Evolutionary conservation across 495 filamentous ascomycete species (phyloP).

Genomic region (Jackrogersella multiformis): DNA sequence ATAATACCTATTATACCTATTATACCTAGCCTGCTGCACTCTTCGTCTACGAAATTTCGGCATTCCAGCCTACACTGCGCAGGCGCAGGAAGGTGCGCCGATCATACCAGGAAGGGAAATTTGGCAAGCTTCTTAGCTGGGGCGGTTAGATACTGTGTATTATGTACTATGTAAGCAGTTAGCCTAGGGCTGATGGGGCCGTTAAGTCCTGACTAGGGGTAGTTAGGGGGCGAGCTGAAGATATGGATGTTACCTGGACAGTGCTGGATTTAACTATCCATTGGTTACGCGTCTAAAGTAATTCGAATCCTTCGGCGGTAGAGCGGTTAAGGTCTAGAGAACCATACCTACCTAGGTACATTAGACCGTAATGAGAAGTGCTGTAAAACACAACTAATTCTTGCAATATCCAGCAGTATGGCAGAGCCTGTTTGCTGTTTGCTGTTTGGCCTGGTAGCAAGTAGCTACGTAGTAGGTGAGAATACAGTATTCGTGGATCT

Average conservation of each 20-base stretch:
- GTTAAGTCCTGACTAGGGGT: neutral
- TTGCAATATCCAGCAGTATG: neutral
- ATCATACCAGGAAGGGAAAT: conserved; percentile 31
- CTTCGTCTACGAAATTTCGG: neutral
- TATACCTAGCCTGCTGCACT: too few species aligned
- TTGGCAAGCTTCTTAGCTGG: conserved; percentile 22
- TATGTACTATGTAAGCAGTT: too few species aligned
- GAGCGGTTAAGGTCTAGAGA: neutral
- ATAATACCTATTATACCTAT: too few species aligned
- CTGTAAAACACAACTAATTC: neutral
- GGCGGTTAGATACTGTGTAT: neutral
- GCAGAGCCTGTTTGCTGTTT: neutral
- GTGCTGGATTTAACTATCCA: neutral
- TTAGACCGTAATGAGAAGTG: neutral
- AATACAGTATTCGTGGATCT: conserved; percentile 4
- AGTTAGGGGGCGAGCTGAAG: conserved; percentile 11
- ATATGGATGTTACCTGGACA: too few species aligned
- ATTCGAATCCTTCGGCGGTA: conserved; percentile 1
- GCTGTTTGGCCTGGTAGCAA: neutral
- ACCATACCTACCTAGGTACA: too few species aligned
- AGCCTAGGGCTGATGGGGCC: conserved; percentile 7
- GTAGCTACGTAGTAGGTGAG: too few species aligned
- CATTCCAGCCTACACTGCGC: neutral
- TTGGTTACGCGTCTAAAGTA: neutral
- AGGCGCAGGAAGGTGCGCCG: neutral